Base-by-base conservation (phyloP, 2,329 filamentous ascomycete genomes). In the Immersiporthe knoxdaviesiana region DNA sequence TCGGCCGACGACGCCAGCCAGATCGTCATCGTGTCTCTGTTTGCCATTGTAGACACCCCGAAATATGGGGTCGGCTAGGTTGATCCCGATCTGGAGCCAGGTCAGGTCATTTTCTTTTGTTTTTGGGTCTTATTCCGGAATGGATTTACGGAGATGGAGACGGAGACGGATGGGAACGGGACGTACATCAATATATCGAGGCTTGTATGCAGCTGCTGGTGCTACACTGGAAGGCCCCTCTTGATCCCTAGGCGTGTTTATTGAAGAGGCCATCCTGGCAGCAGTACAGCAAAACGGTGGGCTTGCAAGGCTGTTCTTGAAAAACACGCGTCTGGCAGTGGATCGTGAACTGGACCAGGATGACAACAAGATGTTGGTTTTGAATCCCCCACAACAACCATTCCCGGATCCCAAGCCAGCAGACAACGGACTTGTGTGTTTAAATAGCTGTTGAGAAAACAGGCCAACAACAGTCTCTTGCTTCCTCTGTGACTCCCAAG, bases 61-160 rank as follows among this genome's bases (percentile, higher is more conserved):
- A 79, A 95, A 99, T 70, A 97, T 93, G 65, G 92, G 92, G 77
- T 99, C 96, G 66, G 94, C 92, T 67, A 99, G 87, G 79, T 99
- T 99, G 84, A 99, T 97, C 69, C 95, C 96, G 76, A 99, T 91
- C 88, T 91, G 67, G 37, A 35, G 39, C 47, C 67, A 47, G 60
- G 69, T 69, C 69, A 71, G 69, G 54, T 65, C 63, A 58, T 70
- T 60, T 18, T 24, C 11, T 24, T 6, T 18, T 7, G 2, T 14
- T 14, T n/a, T n/a, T 3, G 11, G 62, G 11, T 67, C 52, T 27
- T 37, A 37, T 16, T 24, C 21, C 37, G 70, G 24, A 47, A 63
- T 58, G 67, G 63, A 65, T 56, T 35, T 65, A 56, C 62, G 35
- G 66, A 59, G 61, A 59, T 27, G 11, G 37, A 12, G 7, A 39